Conservation (phyloP, 169 alveolate species). For the Eimeria zaria region DNA sequence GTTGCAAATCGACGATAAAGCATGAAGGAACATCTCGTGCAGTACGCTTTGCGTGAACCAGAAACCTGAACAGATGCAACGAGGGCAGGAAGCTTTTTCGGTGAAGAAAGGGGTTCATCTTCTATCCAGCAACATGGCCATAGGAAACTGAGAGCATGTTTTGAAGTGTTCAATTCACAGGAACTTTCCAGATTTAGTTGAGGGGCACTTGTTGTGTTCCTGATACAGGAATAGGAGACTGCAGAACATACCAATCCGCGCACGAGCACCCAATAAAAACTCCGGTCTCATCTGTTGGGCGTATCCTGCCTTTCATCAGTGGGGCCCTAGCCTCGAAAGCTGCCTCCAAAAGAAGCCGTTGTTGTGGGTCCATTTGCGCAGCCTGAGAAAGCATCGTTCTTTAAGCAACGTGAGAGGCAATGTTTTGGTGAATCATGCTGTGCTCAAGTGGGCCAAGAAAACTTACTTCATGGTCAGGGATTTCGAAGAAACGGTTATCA, state of each 20-base stretch:
- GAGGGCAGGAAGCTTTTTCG: neutral
- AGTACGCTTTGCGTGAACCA: slow-evolving; percentile 53
- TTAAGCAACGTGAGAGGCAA: slow-evolving; percentile 32
- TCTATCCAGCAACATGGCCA: neutral
- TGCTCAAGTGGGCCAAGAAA: neutral
- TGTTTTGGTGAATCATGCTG: neutral
- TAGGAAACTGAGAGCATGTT: neutral
- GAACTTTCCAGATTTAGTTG: neutral
- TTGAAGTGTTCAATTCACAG: neutral
- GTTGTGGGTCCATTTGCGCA: slow-evolving; percentile 90
- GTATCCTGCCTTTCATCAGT: slow-evolving; percentile 35
- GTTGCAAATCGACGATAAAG: slow-evolving; percentile 67
- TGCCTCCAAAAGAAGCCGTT: slow-evolving; percentile 87
- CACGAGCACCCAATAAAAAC: slow-evolving; percentile 89
- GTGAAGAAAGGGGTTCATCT: neutral
- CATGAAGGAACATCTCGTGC: slow-evolving; percentile 47
- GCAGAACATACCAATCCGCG: slow-evolving; percentile 86
- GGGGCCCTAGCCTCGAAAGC: slow-evolving; percentile 87
- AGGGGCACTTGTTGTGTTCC: neutral
- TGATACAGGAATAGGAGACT: neutral
- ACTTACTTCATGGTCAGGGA: slow-evolving; percentile 86
- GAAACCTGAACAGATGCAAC: slow-evolving; percentile 47
- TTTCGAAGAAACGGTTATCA: slow-evolving; percentile 87
- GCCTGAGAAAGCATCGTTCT: slow-evolving; percentile 84
- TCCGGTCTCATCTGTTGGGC: slow-evolving; percentile 82